Evolutionary conservation across 805 yeast species (phyloP).

Genomic region (Brettanomyces bruxellensis): DNA sequence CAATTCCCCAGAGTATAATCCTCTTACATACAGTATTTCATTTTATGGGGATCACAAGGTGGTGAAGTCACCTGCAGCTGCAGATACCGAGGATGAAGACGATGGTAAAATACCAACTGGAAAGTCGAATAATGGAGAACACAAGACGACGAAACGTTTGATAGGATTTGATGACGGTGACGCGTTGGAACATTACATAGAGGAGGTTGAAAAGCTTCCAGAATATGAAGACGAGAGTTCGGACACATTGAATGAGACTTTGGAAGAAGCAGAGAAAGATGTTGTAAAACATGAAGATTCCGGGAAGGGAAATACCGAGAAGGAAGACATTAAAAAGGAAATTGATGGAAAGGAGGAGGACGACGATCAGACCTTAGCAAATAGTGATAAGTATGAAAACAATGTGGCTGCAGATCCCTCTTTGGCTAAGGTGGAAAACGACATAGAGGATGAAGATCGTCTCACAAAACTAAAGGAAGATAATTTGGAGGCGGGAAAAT

Average conservation of each 20-base stretch:
- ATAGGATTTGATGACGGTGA: conserved; percentile 15
- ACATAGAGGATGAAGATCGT: conserved; percentile 1
- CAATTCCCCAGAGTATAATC: conserved; percentile 8
- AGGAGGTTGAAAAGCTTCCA: conserved; percentile 7
- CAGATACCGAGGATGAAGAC: not conserved
- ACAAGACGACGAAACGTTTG: conserved; percentile 1
- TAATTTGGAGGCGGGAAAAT: not conserved
- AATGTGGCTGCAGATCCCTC: conserved; percentile 5
- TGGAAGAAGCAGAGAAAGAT: not conserved
- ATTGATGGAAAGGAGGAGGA: not conserved
- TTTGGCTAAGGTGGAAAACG: not conserved
- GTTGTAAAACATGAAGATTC: not conserved
- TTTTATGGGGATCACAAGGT: conserved; percentile 4
- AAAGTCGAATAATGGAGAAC: not conserved
- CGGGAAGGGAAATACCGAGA: not conserved
- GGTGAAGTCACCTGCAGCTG: conserved; percentile 1
- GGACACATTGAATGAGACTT: conserved; percentile 1
- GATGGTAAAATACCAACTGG: not conserved
- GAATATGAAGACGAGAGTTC: conserved; percentile 8
- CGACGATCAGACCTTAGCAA: not conserved
- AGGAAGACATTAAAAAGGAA: not conserved
- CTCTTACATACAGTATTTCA: conserved; percentile 10
- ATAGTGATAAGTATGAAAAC: not conserved
- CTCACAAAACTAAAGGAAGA: not conserved
- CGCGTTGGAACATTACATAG: conserved; percentile 11